A percentile compares a stretch with the other conserved stretches of the same genome.
Conservation (phyloP, 2,329 filamentous ascomycete species). For the Aspergillus ochraceoroseus region DNA sequence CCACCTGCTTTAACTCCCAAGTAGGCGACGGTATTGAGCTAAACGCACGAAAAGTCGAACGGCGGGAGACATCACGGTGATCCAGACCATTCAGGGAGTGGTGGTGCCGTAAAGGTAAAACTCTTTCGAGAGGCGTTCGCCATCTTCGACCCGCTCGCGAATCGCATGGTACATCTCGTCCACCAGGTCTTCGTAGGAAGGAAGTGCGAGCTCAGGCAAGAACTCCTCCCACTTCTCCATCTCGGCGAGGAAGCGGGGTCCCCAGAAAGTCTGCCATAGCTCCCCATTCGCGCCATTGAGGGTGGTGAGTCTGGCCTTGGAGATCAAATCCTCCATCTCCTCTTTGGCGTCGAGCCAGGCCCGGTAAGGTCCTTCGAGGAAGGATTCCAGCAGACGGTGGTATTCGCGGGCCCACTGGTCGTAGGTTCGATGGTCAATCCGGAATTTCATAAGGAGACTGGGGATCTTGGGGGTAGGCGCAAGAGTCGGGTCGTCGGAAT, state of each 20-base stretch:
- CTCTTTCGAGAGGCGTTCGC: neutral
- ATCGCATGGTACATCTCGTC: neutral
- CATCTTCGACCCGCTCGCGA: neutral
- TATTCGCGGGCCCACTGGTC: slow-evolving; percentile 12
- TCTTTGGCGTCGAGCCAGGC: slow-evolving; percentile 17
- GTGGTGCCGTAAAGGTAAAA: too few relatives aligned
- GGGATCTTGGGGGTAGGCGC: slow-evolving; percentile 28
- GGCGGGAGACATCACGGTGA: too few relatives aligned
- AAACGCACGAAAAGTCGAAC: too few relatives aligned
- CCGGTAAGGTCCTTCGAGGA: slow-evolving; percentile 4
- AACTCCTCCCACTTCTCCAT: slow-evolving; percentile 18
- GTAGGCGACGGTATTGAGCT: too few relatives aligned
- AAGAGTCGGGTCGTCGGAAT: slow-evolving; percentile 18
- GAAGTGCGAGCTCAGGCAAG: neutral
- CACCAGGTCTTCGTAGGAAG: neutral
- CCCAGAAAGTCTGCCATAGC: slow-evolving; percentile 27
- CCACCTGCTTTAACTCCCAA: too few relatives aligned
- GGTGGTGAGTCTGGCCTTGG: slow-evolving; percentile 9
- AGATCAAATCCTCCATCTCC: slow-evolving; percentile 14
- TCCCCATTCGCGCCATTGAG: slow-evolving; percentile 16
- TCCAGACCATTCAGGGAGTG: too few relatives aligned
- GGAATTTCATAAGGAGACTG: slow-evolving; percentile 20
- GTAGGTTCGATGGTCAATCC: slow-evolving; percentile 24
- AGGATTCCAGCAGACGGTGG: slow-evolving; percentile 6
- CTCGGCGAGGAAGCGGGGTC: slow-evolving; percentile 19